A percentile compares a stretch with the other conserved stretches of the same genome.
Evolutionary conservation across 352 stramenopile species (phyloP).

Genomic region (Pythium grandisporangium): DNA sequence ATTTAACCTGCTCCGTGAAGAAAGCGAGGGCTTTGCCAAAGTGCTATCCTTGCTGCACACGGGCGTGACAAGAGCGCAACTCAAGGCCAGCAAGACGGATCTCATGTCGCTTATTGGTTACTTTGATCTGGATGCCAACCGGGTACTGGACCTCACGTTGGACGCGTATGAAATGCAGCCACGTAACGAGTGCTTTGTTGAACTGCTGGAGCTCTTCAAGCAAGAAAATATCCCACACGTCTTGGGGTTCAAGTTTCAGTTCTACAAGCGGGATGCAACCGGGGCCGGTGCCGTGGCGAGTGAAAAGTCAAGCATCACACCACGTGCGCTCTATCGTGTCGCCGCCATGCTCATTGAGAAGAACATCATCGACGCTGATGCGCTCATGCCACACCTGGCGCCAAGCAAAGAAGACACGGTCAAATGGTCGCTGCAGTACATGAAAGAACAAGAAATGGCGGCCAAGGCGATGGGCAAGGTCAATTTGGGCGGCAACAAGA

Average conservation of each 20-base stretch:
- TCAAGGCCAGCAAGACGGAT: conserved; percentile 63
- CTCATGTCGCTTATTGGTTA: conserved; percentile 76
- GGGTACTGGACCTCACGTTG: conserved; percentile 90
- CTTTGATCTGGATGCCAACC: conserved; percentile 96
- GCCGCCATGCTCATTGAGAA: conserved; percentile 85
- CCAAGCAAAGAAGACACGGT: conserved; percentile 61
- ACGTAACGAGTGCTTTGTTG: conserved; percentile 61
- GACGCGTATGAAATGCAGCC: conserved; percentile 90
- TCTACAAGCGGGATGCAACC: conserved; percentile 62
- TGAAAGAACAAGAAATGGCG: conserved; percentile 42
- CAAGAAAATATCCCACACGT: conserved; percentile 79
- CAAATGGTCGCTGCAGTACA: conserved; percentile 18
- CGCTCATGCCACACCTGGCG: conserved; percentile 68
- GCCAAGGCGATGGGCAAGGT: conserved; percentile 70
- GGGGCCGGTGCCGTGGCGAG: conserved; percentile 23
- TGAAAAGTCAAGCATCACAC: no score
- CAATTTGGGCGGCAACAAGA: no score
- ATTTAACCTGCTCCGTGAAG: conserved; percentile 95
- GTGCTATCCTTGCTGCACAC: conserved; percentile 80
- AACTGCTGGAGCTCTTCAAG: conserved; percentile 69
- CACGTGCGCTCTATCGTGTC: conserved; percentile 70
- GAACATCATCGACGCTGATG: conserved; percentile 66
- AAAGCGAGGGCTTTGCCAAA: conserved; percentile 95
- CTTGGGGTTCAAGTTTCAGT: conserved; percentile 92
- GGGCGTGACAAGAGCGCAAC: conserved; percentile 44